phyloP scores from a whole-genome alignment of 805 yeast species.

The Metschnikowia kofuensis region DNA sequence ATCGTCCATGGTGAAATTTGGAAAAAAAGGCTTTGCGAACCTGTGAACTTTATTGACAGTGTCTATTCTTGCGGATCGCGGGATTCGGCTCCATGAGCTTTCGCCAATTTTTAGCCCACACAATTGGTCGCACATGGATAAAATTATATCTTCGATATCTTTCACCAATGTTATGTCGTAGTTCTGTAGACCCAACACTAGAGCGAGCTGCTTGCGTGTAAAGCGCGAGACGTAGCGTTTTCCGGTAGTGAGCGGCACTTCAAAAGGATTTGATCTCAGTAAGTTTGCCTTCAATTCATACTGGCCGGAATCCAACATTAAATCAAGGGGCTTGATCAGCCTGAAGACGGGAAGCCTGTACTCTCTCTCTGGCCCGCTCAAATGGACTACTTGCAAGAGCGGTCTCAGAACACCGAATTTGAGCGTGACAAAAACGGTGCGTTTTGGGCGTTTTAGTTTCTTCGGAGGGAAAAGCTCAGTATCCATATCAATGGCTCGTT shows the following conservation, averaged over 20 bases:
- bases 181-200: slow-evolving; percentile 13
- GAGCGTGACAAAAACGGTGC: slow-evolving; percentile 5
- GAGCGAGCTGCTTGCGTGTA: slow-evolving; percentile 14
- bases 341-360: slow-evolving; percentile 13
- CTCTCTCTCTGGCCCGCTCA: slow-evolving; percentile 13
- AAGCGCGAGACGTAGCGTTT: slow-evolving; percentile 14
- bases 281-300: background rate
- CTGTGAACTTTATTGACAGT: slow-evolving; percentile 48
- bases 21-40: slow-evolving; percentile 46
- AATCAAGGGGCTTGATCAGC: slow-evolving; percentile 2
- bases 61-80: slow-evolving; percentile 57
- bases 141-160: slow-evolving; percentile 50
- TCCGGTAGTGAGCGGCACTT: background rate
- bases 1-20: slow-evolving; percentile 48
- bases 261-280: background rate
- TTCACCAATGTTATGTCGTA: slow-evolving; percentile 52
- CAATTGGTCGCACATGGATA: slow-evolving; percentile 51
- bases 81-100: slow-evolving; percentile 79
- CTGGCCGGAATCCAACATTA: slow-evolving; percentile 3
- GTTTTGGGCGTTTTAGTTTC: background rate
- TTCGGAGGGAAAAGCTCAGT: background rate
- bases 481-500: background rate
- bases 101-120: slow-evolving; percentile 73
- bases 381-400: slow-evolving; percentile 4
- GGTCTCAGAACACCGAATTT: background rate